Evolutionary conservation across 2,329 filamentous ascomycete species (phyloP).

Genomic region (Penicillium capsulatum): DNA sequence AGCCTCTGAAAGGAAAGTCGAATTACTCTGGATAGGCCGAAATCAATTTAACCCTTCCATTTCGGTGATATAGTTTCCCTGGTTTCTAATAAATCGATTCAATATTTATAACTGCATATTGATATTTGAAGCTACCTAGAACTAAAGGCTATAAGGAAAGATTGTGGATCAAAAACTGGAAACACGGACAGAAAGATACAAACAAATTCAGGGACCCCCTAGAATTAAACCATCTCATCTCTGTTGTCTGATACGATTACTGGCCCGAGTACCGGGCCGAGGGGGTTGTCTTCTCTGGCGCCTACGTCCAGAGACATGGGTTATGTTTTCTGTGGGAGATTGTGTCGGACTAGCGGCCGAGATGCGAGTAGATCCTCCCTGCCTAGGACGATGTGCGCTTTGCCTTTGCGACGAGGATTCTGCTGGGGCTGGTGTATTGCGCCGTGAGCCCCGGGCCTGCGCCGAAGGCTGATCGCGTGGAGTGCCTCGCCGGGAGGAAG

Average conservation of each 20-base stretch:
- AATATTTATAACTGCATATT: conserved; percentile 1
- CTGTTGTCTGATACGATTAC: neutral
- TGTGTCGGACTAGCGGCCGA: too few relatives aligned
- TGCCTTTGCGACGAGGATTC: too few relatives aligned
- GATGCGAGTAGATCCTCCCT: too few relatives aligned
- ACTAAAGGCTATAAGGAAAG: neutral
- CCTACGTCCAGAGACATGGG: too few relatives aligned
- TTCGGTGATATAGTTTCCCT: neutral
- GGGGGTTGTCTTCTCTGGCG: neutral
- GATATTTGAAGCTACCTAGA: neutral
- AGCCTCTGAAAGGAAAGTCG: neutral
- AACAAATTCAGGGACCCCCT: neutral
- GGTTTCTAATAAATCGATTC: neutral
- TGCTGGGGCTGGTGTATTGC: too few relatives aligned
- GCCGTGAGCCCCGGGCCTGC: too few relatives aligned
- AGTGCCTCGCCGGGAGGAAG: too few relatives aligned
- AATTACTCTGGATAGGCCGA: neutral
- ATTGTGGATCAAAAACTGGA: neutral
- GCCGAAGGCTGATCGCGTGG: too few relatives aligned
- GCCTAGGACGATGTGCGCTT: too few relatives aligned
- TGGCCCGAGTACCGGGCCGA: neutral
- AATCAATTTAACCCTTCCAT: neutral
- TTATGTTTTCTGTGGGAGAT: too few relatives aligned
- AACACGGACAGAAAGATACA: neutral
- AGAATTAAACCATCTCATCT: conserved; percentile 1